A percentile compares a stretch with the other conserved stretches of the same genome.
Evolutionary conservation across 2,329 filamentous ascomycete genomes (phyloP).

Genomic region (Penicillium sp.): DNA sequence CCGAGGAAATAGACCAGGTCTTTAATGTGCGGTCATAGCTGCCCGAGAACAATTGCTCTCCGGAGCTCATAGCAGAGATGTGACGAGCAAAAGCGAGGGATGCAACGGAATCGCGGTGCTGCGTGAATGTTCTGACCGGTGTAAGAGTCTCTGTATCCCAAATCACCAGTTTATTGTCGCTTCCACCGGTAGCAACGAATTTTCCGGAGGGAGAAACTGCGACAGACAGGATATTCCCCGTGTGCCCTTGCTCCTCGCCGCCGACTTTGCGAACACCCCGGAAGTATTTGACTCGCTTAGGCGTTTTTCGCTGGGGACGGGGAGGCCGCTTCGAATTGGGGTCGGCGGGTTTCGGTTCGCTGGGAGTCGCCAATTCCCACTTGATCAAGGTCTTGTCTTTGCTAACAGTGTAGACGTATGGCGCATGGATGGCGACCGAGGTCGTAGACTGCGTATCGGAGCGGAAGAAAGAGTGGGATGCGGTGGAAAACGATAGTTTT

Average conservation of each 20-base stretch:
- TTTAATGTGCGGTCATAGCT: conserved; percentile 92
- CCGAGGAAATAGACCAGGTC: conserved; percentile 72
- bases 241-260: conserved; percentile 63
- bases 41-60: conserved; percentile 84
- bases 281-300: conserved; percentile 49
- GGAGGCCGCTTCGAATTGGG: conserved; percentile 59
- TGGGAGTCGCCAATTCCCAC: conserved; percentile 68
- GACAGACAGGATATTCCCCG: conserved; percentile 72
- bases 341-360: conserved; percentile 34
- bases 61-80: conserved; percentile 52
- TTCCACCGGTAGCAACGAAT: conserved; percentile 84
- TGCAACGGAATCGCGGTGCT: conserved; percentile 84
- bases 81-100: conserved; percentile 79
- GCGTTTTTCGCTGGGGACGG: conserved; percentile 42
- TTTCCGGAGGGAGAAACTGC: conserved; percentile 85
- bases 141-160: conserved; percentile 78
- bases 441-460: conserved; percentile 75
- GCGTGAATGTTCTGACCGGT: conserved; percentile 77
- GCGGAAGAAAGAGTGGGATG: conserved; percentile 67
- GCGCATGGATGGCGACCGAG: conserved; percentile 70
- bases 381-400: conserved; percentile 83
- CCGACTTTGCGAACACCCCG: conserved; percentile 41
- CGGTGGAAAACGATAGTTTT: conserved; percentile 64
- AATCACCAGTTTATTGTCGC: conserved; percentile 77
- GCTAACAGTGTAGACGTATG: conserved; percentile 80